Evolutionary conservation across 768 basidiomycete genomes (phyloP), one percentile per base, ranked within the genome.

Genomic region (Leucosporidium creatinivorum): DNA sequence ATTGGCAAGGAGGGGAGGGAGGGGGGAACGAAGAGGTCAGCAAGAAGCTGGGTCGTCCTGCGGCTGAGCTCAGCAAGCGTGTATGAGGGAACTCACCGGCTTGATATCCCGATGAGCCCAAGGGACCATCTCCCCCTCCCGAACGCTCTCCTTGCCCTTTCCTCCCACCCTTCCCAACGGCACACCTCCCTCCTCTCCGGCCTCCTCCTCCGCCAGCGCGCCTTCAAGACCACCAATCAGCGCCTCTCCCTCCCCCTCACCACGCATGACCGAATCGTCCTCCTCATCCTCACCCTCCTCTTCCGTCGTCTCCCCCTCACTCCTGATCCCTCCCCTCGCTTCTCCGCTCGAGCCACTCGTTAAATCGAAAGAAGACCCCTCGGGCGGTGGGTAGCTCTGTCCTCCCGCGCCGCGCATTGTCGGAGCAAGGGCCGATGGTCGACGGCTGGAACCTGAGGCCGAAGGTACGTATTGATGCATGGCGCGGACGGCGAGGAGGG

Each of bases 81-180:
- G 33, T 10, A 33, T 33, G 10, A 4, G 5, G 10, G 12, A 17
- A 80, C 88, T 73, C 74, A 93, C 93, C 86, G 93, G 94, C 80
- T 99, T 99, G 74, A 98, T 81, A 80, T 99, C 96, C 63, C 96
- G 83, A 79, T 99, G 96, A 1, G 94, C 94, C 77, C 93, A 99
- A 1, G 96, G 93, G 13, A n/a, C 31, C 10, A 61, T 55, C 25
- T 33, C 68, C 54, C 44, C 61, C 52, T n/a, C 50, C n/a, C 26
- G 39, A 28, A 15, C 39, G 30, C n/a, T 58, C 51, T 23, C 58
- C 79, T 52, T 52, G 26, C 39, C 39, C 39, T 44, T 44, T 13
- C 39, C 39, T 15, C 39, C 39, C 39, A 52, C 3, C 51, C 51
- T 23, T 23, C 51, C 51, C 51, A 52, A 18, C 6, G 10, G 25